Base-by-base conservation (phyloP, 2,329 filamentous ascomycete genomes). In the Alternaria viburni region DNA sequence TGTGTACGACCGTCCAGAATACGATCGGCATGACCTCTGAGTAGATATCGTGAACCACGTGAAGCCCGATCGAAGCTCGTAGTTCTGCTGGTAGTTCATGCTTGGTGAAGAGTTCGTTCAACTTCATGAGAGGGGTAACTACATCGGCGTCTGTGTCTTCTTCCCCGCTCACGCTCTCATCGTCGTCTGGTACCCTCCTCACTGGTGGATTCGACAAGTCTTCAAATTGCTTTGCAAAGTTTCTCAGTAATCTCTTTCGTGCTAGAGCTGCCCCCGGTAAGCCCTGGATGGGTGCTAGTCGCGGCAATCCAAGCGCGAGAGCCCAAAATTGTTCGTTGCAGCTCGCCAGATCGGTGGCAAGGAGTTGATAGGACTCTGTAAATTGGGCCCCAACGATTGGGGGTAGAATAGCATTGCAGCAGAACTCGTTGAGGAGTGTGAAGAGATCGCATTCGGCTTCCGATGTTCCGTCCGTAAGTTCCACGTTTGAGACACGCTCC, bases 351-450 rank as follows among this genome's bases (percentile, higher is more conserved):
- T 90, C 86, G 4, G 84, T 80, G 17, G 88, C 74, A 13, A 80
- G 63, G 15, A 79, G 64, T 55, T 77, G 73, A 32, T 79, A 79
- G 72, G 65, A 88, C 78, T 70, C 82, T 69, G 2, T 87, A 83
- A 86, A 70, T 82, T 86, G 54, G 83, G 83, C 43, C 85, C 71
- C 69, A 85, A 85, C 51, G 82, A 83, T 52, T 75, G 85, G 80
- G 2, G 84, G 81, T 13, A 84, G 78, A 1, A 84, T 82, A 11
- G 79, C 79, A 55, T 85, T 82, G 5, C 86, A 88, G 41, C 87
- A 82, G 68, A 89, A 89, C 67, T 87, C 84, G 59, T 86, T 81
- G 21, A 89, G 77, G 6, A 91, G 79, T 4, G 82, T 77, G 44
- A 77, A 76, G 2, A 79, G 63, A 32, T 77, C 74, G 54, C 72